A percentile compares a stretch with the other conserved stretches of the same genome.
Evolutionary conservation across 1,139 yeast species (phyloP).

Genomic region (Sugiyamaella novakii): DNA sequence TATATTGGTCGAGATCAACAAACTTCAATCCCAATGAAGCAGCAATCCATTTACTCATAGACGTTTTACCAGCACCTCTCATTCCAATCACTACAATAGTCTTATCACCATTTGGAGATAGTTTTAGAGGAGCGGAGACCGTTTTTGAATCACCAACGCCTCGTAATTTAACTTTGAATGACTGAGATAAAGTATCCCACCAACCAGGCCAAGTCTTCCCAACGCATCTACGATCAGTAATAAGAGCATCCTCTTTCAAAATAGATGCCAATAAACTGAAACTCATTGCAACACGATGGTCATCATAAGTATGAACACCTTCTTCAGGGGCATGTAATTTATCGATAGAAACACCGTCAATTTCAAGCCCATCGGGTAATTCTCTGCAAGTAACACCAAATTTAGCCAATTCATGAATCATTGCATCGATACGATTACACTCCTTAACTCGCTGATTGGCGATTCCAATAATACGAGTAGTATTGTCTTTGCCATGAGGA

Average conservation of each 20-base stretch:
- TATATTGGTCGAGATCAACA: constrained; percentile 73
- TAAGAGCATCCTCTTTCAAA: constrained; percentile 58
- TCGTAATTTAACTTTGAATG: constrained; percentile 63
- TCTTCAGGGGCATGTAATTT: constrained; percentile 45
- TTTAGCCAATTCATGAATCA: constrained; percentile 83
- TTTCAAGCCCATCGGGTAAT: constrained; percentile 88
- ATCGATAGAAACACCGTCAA: constrained; percentile 61
- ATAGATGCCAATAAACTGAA: constrained; percentile 77
- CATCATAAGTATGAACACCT: constrained; percentile 83
- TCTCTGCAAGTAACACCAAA: constrained; percentile 88
- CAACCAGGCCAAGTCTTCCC: constrained; percentile 99
- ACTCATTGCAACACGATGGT: constrained; percentile 98
- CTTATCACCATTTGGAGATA: constrained; percentile 46
- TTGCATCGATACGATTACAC: constrained; percentile 93
- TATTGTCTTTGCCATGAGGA: constrained; percentile 32
- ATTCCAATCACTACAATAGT: constrained; percentile 88
- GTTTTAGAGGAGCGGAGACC: not conserved
- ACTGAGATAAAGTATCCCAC: constrained; percentile 90
- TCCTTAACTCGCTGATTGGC: constrained; percentile 98
- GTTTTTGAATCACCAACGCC: constrained; percentile 46
- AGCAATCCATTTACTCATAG: constrained; percentile 82
- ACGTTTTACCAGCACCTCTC: constrained; percentile 98
- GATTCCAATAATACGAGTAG: constrained; percentile 88
- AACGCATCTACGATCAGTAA: constrained; percentile 87
- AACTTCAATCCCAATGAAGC: constrained; percentile 67